Evolutionary conservation across 192 early-diverging fungal genomes (phyloP), one percentile per base, ranked within the genome.

Genomic region (Coemansia furcata): DNA sequence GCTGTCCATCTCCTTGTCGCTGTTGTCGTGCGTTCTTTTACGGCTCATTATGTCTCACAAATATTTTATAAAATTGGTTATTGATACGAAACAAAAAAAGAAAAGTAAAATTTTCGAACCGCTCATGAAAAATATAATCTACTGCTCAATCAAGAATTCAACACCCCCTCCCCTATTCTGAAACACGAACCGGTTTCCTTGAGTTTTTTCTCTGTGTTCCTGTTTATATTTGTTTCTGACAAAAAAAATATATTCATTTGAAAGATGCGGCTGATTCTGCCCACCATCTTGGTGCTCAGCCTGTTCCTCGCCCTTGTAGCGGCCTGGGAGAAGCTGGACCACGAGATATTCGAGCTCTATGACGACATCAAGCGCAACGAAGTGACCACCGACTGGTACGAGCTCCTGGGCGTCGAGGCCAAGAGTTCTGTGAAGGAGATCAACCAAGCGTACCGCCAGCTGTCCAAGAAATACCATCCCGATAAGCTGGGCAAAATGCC

Each of bases 341-440:
- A 90, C 74, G 90, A 91, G 72, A 93, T 93, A 65, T 93, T 93
- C 77, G 90, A 91, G 83, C 86, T 93, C 60, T 86, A 89, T 42
- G 91, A 93, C 75, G 85, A 86, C 33, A 75, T 93, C 54, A 89
- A 90, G 71, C 85, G 80, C 59, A 85, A 75, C 67, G 75, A 84
- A 83, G 80, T 38, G 12, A 88, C 62, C 60, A 79, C 62, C 59
- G 78, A 60, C 75, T 91, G 90, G 84, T 93, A 91, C 71, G 86
- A 84, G 44, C 86, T 88, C 70, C 72, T 93, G 47, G 78, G 80
- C 2, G 68, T 89, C 17, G 63, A 76, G 19, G 73, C 85, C 54
- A 80, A 84, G 52, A 85, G 87, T 37, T 65, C 68, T 2, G 76
- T 84, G 50, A 54, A 67, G 8, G 89, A 90, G 12, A 88, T 93